Evolutionary conservation across 208 protist genomes (phyloP).

Genomic region (Sergeia podlipaevii): DNA sequence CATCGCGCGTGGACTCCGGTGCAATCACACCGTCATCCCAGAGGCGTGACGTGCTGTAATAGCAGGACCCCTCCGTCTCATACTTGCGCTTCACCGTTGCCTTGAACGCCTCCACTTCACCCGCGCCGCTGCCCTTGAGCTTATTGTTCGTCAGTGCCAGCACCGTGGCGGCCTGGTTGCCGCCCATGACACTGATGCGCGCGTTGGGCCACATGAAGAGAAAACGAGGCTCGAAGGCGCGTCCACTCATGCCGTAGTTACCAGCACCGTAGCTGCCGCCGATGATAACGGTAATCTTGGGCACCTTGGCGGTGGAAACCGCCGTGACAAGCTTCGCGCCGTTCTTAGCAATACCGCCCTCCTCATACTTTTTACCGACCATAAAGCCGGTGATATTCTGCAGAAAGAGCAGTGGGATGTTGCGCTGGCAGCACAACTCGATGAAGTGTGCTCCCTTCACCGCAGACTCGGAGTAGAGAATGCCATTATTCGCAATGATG

Average conservation of each 20-base stretch:
- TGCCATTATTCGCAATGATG: constrained; percentile 97
- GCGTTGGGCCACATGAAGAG: constrained; percentile 97
- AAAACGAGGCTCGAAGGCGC: constrained; percentile 87
- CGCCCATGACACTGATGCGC: constrained; percentile 96
- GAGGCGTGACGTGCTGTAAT: constrained; percentile 92
- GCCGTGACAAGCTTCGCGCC: constrained; percentile 96
- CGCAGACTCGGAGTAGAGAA: constrained; percentile 92
- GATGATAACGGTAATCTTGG: constrained; percentile 95
- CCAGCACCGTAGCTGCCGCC: constrained; percentile 96
- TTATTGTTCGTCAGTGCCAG: constrained; percentile 74
- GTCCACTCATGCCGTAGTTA: constrained; percentile 98
- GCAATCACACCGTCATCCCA: constrained; percentile 98
- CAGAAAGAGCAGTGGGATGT: constrained; percentile 95
- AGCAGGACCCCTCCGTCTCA: constrained; percentile 91
- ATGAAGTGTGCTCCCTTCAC: constrained; percentile 95
- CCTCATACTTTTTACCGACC: constrained; percentile 91
- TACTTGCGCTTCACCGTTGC: constrained; percentile 82
- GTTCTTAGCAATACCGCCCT: constrained; percentile 95
- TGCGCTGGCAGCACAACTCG: constrained; percentile 93
- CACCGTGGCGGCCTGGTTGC: constrained; percentile 93
- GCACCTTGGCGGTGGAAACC: constrained; percentile 90
- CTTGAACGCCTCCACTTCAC: constrained; percentile 73
- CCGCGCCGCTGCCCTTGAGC: constrained; percentile 30
- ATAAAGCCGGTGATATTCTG: constrained; percentile 97
- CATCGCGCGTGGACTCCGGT: constrained; percentile 77